Percentiles rank a stretch among this genome's conserved stretches.
phyloP scores from a whole-genome alignment of 2,329 filamentous ascomycete species.

The Orbilia javanica region DNA sequence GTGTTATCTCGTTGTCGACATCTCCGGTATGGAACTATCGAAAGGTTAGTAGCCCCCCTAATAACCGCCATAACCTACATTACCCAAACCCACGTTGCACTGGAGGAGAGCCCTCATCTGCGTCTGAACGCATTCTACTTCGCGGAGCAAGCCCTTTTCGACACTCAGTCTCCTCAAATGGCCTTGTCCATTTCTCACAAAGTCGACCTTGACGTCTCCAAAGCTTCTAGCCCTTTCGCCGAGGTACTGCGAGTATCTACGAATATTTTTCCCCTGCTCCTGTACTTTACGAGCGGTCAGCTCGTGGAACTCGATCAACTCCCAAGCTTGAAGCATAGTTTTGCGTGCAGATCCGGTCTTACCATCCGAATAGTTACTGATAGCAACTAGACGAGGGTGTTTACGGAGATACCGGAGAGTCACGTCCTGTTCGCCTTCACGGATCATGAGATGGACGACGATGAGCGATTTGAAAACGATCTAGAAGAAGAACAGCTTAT shows the following conservation, averaged over 20 bases:
- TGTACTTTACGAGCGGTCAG: constrained; percentile 73
- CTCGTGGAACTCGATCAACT: constrained; percentile 51
- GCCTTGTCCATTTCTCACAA: constrained; percentile 84
- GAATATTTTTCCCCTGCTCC: constrained; percentile 93
- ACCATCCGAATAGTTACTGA: constrained; percentile 94
- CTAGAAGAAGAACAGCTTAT: constrained; percentile 31
- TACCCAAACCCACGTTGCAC: constrained; percentile 78
- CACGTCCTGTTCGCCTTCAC: constrained; percentile 89
- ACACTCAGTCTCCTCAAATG: constrained; percentile 86
- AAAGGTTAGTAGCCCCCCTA: constrained; percentile 35
- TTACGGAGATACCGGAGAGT: constrained; percentile 86
- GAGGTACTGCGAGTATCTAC: constrained; percentile 89
- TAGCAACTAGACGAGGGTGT: constrained; percentile 84
- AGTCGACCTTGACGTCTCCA: constrained; percentile 86
- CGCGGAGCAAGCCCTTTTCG: constrained; percentile 90
- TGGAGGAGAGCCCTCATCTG: constrained; percentile 87
- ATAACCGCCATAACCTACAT: background rate
- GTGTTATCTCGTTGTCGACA: constrained; percentile 91
- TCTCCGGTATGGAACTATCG: constrained; percentile 84
- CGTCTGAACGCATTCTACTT: constrained; percentile 89
- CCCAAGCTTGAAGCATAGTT: constrained; percentile 34
- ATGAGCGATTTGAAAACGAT: constrained; percentile 94
- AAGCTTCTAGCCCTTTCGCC: constrained; percentile 84
- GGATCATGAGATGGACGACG: constrained; percentile 95
- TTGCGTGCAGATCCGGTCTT: constrained; percentile 64